Percentiles rank a stretch among this genome's conserved stretches.
Evolutionary conservation across 164 flowering plant species (phyloP).

Genomic region (Platanus orientalis): DNA sequence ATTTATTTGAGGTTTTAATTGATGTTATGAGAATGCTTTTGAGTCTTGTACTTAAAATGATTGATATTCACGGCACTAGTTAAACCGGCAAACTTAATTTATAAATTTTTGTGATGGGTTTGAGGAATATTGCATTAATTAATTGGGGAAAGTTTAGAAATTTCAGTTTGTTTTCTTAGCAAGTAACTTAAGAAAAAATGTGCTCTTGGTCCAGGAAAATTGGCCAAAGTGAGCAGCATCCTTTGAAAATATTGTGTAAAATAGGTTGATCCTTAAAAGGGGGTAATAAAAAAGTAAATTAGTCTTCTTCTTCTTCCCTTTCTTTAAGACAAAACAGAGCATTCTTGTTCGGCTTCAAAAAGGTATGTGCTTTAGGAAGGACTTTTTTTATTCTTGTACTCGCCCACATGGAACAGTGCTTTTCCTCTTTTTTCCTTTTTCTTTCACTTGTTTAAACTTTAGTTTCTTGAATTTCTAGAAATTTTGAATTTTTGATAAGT

Average conservation of each 20-base stretch:
- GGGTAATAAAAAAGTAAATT: no score
- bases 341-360: no score
- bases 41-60: neutral
- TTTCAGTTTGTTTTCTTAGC: neutral
- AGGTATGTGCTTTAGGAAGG: no score
- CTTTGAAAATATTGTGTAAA: no score
- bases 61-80: no score
- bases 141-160: neutral
- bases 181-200: neutral
- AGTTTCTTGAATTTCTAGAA: neutral
- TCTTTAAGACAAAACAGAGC: no score
- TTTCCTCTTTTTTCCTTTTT: no score
- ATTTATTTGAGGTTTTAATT: neutral
- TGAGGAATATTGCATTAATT: neutral
- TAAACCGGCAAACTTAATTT: neutral
- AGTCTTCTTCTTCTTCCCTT: no score
- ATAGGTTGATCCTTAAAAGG: no score
- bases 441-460: neutral
- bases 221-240: no score
- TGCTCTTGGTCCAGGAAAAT: neutral
- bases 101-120: neutral
- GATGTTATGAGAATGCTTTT: neutral
- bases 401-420: no score
- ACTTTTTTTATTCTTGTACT: no score
- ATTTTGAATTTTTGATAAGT: neutral